Evolutionary conservation across 495 filamentous ascomycete species (phyloP).

Genomic region (Penicillium malachiteum): DNA sequence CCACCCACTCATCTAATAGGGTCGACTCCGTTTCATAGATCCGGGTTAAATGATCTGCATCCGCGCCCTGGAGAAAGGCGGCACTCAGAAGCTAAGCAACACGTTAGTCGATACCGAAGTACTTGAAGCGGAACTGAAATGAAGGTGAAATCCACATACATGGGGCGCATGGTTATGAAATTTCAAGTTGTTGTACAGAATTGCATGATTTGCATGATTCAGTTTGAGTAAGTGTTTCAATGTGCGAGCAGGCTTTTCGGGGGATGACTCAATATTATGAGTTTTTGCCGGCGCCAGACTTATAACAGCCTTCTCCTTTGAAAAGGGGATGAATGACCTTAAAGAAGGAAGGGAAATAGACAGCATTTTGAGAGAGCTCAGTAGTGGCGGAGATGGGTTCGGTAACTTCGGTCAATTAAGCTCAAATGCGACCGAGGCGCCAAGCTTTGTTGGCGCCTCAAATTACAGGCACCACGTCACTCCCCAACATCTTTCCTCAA

Average conservation of each 20-base stretch:
- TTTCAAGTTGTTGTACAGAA: constrained; percentile 71
- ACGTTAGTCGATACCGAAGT: constrained; percentile 6
- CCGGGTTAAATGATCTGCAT: constrained; percentile 64
- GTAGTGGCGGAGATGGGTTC: too few species aligned
- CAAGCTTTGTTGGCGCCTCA: too few species aligned
- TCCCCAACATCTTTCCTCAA: too few species aligned
- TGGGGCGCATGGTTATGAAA: constrained; percentile 91
- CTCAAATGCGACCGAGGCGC: too few species aligned
- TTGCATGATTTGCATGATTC: constrained; percentile 87
- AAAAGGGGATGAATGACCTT: constrained; percentile 18
- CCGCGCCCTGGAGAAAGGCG: constrained; percentile 79
- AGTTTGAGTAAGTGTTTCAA: constrained; percentile 86
- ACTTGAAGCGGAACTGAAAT: neutral
- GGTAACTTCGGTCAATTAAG: too few species aligned
- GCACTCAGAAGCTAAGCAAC: constrained; percentile 63
- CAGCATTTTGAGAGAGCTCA: constrained; percentile 21
- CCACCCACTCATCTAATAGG: constrained; percentile 74
- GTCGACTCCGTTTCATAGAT: constrained; percentile 77
- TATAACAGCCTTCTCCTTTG: constrained; percentile 41
- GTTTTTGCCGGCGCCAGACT: constrained; percentile 67
- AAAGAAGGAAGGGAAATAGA: constrained; percentile 29
- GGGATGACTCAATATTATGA: constrained; percentile 73
- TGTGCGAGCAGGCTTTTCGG: constrained; percentile 75
- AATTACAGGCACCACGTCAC: too few species aligned
- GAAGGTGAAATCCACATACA: constrained; percentile 50